Evolutionary conservation across 2,329 filamentous ascomycete genomes (phyloP), one percentile per base, ranked within the genome.

Genomic region (Ophiostoma pallidulum): DNA sequence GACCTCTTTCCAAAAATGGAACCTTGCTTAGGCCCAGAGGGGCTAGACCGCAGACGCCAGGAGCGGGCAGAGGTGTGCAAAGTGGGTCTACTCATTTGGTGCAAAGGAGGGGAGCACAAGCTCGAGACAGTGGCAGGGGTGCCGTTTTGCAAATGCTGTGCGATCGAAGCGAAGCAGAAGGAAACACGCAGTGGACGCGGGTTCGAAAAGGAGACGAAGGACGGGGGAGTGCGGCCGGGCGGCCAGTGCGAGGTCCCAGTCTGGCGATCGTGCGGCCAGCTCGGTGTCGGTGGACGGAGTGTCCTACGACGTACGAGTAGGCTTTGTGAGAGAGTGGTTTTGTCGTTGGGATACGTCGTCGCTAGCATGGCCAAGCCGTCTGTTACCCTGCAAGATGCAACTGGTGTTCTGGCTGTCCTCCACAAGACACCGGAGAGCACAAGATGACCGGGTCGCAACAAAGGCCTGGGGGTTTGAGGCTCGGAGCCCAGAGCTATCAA

Each of bases 41-140:
- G 28, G 12, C 7, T 44, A 44, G 32, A 32, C 3, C 16, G 6
- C 1, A 7, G 35, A 3, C 14, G 39, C 41, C 47, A 48, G 35
- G 41, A 48, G 44, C 47, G 36, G 35, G n/a, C 26, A 39, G 20
- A 20, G 28, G 16, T 24, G 4, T 16, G 29, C 12, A 40, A 18
- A 33, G 47, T 48, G 47, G 47, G 28, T 28, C 47, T 22, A 48
- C 38, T 44, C 29, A 40, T n/a, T n/a, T n/a, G n/a, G n/a, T n/a
- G 31, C 26, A 22, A 18, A 29, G 38, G 31, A 41, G 35, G 35
- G 20, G 7, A 24, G 31, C 43, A 39, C n/a, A 22, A 12, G 24
- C 31, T 26, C 8, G 24, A 29, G 36, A 40, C 39, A 31, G 28
- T 4, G 26, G 26, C 10, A 28, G 37, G 19, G 31, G 31, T 14